phyloP scores from a whole-genome alignment of 371 early-diverging fungal species.

The Mortierella sp. region DNA sequence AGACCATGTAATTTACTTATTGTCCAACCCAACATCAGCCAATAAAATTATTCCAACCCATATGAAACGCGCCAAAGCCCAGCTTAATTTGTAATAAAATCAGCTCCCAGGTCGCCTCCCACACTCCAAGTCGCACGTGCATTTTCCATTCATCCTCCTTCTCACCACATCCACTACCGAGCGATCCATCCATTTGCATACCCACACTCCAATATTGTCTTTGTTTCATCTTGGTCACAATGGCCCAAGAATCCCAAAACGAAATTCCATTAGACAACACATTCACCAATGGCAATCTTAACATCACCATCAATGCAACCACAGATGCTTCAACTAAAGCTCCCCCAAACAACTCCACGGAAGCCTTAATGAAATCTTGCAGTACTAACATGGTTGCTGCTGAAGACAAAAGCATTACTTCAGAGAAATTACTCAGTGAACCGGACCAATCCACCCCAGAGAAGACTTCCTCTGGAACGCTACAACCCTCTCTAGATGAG shows the following conservation, averaged over 20 bases:
- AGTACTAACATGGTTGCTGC: not conserved
- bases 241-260: not conserved
- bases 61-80: not conserved
- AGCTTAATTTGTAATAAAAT: not conserved
- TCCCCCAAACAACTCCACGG: not conserved
- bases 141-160: not conserved
- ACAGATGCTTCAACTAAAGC: no score
- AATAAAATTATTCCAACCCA: conserved; percentile 2
- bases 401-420: not conserved
- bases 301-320: not conserved
- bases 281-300: not conserved
- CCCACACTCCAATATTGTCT: no score
- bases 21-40: not conserved
- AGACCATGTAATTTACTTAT: not conserved
- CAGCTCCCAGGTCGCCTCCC: not conserved
- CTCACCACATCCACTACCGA: not conserved
- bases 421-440: not conserved
- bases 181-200: no score
- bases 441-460: not conserved
- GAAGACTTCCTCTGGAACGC: not conserved
- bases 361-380: not conserved
- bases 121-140: not conserved
- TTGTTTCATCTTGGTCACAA: not conserved
- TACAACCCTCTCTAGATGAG: not conserved
- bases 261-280: not conserved